Base-by-base conservation (phyloP, 2,329 filamentous ascomycete species). In the Fusarium domesticum region DNA sequence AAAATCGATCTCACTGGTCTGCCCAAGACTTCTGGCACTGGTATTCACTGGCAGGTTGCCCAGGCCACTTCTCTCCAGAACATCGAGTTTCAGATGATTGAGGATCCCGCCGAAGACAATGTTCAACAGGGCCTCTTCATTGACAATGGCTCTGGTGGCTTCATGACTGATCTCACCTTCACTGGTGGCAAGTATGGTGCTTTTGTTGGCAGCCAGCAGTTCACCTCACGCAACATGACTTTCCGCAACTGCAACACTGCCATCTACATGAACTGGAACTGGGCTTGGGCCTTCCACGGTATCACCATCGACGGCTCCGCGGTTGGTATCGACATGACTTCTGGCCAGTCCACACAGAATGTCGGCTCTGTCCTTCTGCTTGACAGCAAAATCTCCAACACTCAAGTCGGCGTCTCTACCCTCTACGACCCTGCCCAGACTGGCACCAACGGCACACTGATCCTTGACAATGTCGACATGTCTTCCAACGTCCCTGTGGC, bases 401-500 rank as follows among this genome's bases (percentile, higher is more conserved):
- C 88, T 1, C 77, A 78, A 2, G 78, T 88, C 39, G 91, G 88
- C 56, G 76, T 96, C 59, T 80, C 80, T 57, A 92, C 89, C 18
- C 80, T 85, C 2, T 96, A 88, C 70, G 76, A 78, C 56, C 69
- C 77, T 6, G 66, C 69, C 43, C 76, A 83, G 45, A 76, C 81
- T 2, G 45, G 76, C 43, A 87, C 87, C 57, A 92, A 90, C 61
- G 89, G 88, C 48, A 89, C 87, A 12, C 77, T 96, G 35, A 78
- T 96, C 54, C 68, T 97, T 10, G 88, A 96, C 70, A 96, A 96
- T 56, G 88, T 95, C 25, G 89, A 96, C 69, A 89, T 96, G 70
- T 70, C 68, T 53, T 73, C 74, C 37, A 83, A 81, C 42, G 81
- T 87, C 42, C 74, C 77, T 6, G 75, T 79, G 18, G 89, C 88